Conservation (phyloP, 352 stramenopile genomes). For the Globisporangium lucens region DNA sequence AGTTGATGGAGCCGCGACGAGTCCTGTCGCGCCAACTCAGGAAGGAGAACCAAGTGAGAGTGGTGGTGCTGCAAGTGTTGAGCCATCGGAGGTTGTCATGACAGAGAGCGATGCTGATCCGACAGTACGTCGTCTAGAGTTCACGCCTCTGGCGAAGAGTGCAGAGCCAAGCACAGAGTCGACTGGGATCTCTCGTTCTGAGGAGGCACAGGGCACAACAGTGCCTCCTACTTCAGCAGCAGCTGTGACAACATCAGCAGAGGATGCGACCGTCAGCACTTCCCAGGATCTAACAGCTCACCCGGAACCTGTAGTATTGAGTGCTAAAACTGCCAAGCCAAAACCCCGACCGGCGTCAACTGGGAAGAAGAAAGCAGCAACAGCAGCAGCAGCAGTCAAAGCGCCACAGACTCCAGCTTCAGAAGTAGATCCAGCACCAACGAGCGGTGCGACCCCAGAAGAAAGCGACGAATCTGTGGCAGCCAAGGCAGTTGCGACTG, state of each 20-base stretch:
- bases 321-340: not conserved
- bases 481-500: not conserved
- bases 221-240: not conserved
- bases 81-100: not conserved
- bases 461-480: not conserved
- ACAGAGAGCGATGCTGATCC: not conserved
- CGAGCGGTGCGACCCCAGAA: not conserved
- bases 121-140: not conserved
- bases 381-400: not conserved
- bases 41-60: not conserved
- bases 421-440: not conserved
- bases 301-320: not conserved
- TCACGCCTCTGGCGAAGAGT: not conserved
- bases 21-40: not conserved
- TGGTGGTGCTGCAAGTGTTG: not conserved
- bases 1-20: not conserved
- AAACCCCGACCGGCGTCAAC: constrained; percentile 1
- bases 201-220: not conserved
- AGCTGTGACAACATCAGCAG: not conserved
- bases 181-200: not conserved
- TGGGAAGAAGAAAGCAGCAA: constrained; percentile 3
- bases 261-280: not conserved
- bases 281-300: not conserved
- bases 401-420: not conserved
- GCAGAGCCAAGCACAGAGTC: not conserved